Base-by-base conservation (phyloP, 768 basidiomycete species). In the Kwoniella sp. region DNA sequence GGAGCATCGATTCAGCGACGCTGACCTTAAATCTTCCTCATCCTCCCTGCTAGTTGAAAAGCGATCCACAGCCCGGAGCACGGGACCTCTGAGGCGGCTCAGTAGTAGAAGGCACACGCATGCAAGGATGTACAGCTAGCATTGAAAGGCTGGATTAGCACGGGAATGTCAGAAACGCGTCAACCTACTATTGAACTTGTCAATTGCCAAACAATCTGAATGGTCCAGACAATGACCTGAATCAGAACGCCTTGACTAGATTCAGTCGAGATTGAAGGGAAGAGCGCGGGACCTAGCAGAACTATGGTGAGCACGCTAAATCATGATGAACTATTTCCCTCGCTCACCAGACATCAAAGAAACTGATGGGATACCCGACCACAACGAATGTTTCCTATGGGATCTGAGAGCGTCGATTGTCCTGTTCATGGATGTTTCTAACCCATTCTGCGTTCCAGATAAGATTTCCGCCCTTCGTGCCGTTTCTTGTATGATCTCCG, bases 151-250 rank as follows among this genome's bases (percentile, higher is more conserved):
- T 37, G 17, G n/a, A 10, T 36, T 54, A 36, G 40, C 26, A 27
- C 3, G 15, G 33, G n/a, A 29, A 1, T 22, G 37, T 0, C 9
- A 50, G 8, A 17, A 21, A n/a, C 15, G 8, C 3, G 7, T 21
- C 17, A 19, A 37, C 60, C 17, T 40, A 61, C 60, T n/a, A 24
- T 46, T n/a, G 44, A 54, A 24, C 40, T 46, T 1, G 29, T 26
- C n/a, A 55, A 21, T 22, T 61, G 60, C 40, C 60, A 33, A 40
- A 47, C 6, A 15, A 61, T 13, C 22, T 61, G 51, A 29, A 54
- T 29, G 8, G 37, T 2, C 25, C 51, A 25, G 13, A 52, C 8
- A 5, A 61, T 5, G 24, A 53, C 12, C n/a, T 46, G 40, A 22
- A 44, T 10, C 40, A 19, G 4, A 9, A 44, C 17, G 3, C 40